A percentile compares a stretch with the other conserved stretches of the same genome.
Evolutionary conservation across 2,329 filamentous ascomycete species (phyloP).

Genomic region (Alternaria gaisen): DNA sequence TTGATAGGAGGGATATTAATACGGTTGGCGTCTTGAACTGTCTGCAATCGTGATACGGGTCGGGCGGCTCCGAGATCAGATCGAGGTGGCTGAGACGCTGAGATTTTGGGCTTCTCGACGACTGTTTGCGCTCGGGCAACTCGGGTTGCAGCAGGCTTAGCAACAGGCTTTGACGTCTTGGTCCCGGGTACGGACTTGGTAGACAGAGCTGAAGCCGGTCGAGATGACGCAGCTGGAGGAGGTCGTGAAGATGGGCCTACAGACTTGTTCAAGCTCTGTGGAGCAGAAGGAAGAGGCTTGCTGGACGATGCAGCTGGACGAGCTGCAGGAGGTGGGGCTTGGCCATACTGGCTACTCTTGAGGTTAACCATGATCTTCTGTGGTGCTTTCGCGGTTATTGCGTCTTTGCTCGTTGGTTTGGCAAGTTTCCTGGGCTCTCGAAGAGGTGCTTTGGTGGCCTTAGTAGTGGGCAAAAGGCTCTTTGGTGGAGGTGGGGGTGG

Average conservation of each 20-base stretch:
- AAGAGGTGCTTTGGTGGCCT: constrained; percentile 46
- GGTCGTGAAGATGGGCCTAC: constrained; percentile 65
- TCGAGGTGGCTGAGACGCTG: constrained; percentile 52
- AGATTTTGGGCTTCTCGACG: constrained; percentile 72
- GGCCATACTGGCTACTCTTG: constrained; percentile 61
- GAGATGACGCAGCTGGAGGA: constrained; percentile 42
- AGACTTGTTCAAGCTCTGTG: constrained; percentile 32
- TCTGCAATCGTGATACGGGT: constrained; percentile 68
- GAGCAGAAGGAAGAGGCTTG: constrained; percentile 36
- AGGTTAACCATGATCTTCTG: constrained; percentile 71
- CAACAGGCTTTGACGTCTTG: constrained; percentile 31
- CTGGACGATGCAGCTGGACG: constrained; percentile 56
- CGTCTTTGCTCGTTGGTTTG: constrained; percentile 68
- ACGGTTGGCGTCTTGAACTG: constrained; percentile 68
- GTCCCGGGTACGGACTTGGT: constrained; percentile 30
- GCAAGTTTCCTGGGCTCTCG: constrained; percentile 60
- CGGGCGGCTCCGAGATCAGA: constrained; percentile 61
- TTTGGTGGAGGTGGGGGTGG: constrained; percentile 69
- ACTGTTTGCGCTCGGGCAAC: constrained; percentile 55
- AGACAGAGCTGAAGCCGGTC: constrained; percentile 43
- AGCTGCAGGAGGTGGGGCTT: constrained; percentile 62
- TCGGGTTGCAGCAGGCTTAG: constrained; percentile 39
- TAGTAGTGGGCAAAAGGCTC: constrained; percentile 59
- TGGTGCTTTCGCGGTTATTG: constrained; percentile 65
- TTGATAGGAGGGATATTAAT: constrained; percentile 64